Percentiles rank a stretch among this genome's conserved stretches.
Evolutionary conservation across 2,329 filamentous ascomycete genomes (phyloP).

Genomic region (Tolypocladium inflatum): DNA sequence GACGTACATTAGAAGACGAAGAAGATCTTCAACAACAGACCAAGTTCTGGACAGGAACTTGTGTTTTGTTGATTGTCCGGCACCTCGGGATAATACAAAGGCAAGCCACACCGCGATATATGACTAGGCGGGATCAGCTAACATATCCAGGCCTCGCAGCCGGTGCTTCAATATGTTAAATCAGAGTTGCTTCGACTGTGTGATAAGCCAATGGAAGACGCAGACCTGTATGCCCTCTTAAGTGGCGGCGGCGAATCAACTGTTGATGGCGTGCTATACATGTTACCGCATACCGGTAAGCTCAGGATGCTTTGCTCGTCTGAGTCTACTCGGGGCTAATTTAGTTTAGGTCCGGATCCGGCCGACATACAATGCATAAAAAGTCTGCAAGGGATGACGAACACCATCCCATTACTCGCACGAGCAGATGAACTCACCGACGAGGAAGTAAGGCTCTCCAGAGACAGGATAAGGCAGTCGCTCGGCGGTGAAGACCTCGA

Average conservation of each 20-base stretch:
- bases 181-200: constrained; percentile 20
- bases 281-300: constrained; percentile 61
- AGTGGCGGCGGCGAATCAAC: constrained; percentile 75
- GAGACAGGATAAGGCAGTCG: constrained; percentile 47
- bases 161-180: constrained; percentile 64
- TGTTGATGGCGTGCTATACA: constrained; percentile 77
- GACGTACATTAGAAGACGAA: constrained; percentile 37
- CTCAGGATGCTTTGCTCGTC: neutral
- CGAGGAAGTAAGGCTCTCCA: constrained; percentile 48
- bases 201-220: constrained; percentile 52
- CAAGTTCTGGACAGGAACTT: constrained; percentile 81
- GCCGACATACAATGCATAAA: constrained; percentile 62
- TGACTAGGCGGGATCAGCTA: neutral
- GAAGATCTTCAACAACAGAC: constrained; percentile 58
- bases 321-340: constrained; percentile 1
- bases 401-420: constrained; percentile 74
- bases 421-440: constrained; percentile 61
- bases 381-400: constrained; percentile 63
- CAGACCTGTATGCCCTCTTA: constrained; percentile 67
- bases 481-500: constrained; percentile 48
- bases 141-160: constrained; percentile 32
- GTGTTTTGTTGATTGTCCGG: constrained; percentile 83
- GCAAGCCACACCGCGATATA: constrained; percentile 25
- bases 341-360: constrained; percentile 17
- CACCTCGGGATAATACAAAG: constrained; percentile 44